Base-by-base conservation (phyloP, 192 early-diverging fungal genomes). In the Entrophospora sp. region DNA sequence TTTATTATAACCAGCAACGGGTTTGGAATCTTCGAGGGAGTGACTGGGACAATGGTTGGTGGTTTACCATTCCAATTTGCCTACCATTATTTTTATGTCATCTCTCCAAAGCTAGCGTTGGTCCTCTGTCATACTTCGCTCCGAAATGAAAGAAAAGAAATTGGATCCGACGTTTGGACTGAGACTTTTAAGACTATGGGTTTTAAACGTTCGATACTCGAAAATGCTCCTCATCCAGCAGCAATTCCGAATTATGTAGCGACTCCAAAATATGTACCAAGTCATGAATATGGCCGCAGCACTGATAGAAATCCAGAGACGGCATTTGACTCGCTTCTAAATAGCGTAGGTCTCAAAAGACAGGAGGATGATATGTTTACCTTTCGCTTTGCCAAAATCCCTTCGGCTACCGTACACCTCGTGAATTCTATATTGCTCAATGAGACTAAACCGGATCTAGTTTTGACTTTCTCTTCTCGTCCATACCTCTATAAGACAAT, bases 1-100 rank as follows among this genome's bases (percentile, higher is more conserved):
- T 73, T 73, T 42, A 73, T 73, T 37, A 34, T 73, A 28, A 60
- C 71, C 4, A 58, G 68, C 7, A 45, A 24, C 43, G 58, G 71
- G 35, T 73, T 73, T 30, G 71, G 71, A 31, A 38, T 28, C 5
- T 73, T 57, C 30, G 71, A 73, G 35, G 71, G 71, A 1, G 30
- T 57, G 25, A 37, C 1, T 0, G 45, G 38, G 9, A 16, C 38
- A 0, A 5, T 51, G 48, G 14, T 8, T 5, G 20, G 8, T 51
- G 5, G 6, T 20, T 6, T 6, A 9, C 38, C 38, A 40, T n/a
- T 51, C 18, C 48, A 51, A 51, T 51, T 51, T 51, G 25, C 16
- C 37, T 63, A 69, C 40, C 71, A 73, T 31, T 34, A 10, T 20
- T 58, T 73, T 56, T 73, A 38, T 69, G 56, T 73, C 3, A 46